Conservation (phyloP, 2,329 filamentous ascomycete genomes). For the Didymella exigua region DNA sequence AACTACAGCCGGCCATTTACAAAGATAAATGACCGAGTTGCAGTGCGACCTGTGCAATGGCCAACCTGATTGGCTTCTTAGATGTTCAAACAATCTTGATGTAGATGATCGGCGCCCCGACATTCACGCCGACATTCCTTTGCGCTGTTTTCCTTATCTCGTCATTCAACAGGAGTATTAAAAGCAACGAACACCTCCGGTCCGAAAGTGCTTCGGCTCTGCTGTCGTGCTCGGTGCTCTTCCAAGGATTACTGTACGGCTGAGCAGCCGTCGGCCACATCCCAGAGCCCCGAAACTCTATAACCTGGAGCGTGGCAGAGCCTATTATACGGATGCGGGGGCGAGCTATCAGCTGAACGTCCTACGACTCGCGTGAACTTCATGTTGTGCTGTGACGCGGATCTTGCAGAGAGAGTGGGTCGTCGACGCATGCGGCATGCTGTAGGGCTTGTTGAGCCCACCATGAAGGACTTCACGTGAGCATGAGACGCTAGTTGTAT, state of each 20-base stretch:
- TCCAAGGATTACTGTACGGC: background rate
- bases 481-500: background rate
- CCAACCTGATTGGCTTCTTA: slow-evolving; percentile 20
- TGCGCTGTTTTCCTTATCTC: slow-evolving; percentile 5
- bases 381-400: background rate
- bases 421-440: slow-evolving; percentile 8
- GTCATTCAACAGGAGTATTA: background rate
- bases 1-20: slow-evolving; percentile 22
- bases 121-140: slow-evolving; percentile 20
- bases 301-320: background rate
- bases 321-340: slow-evolving; percentile 16
- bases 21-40: slow-evolving; percentile 22
- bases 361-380: slow-evolving; percentile 10
- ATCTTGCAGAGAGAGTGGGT: background rate
- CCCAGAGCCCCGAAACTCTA: slow-evolving; percentile 13
- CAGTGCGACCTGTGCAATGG: slow-evolving; percentile 14
- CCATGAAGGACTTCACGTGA: background rate
- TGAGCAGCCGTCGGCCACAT: slow-evolving; percentile 12
- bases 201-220: slow-evolving; percentile 10
- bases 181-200: background rate
- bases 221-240: slow-evolving; percentile 16
- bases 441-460: background rate
- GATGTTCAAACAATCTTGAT: slow-evolving; percentile 12
- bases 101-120: slow-evolving; percentile 14
- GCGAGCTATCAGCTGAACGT: slow-evolving; percentile 18